Conservation (phyloP, 2,329 filamentous ascomycete genomes). For the Daldinia sp. region DNA sequence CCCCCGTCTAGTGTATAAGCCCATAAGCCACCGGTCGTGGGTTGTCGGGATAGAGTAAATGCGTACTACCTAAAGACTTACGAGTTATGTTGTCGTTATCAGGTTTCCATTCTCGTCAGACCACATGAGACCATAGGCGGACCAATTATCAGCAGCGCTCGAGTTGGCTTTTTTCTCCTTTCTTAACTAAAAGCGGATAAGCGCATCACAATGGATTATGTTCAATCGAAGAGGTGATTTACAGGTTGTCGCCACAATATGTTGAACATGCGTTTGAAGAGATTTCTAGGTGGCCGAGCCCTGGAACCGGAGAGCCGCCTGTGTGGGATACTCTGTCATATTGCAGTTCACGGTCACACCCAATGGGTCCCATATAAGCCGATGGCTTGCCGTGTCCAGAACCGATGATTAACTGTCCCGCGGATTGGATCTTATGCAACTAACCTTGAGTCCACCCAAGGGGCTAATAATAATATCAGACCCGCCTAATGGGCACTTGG, state of each 20-base stretch:
- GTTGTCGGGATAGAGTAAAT: conserved; percentile 24
- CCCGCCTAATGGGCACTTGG: conserved; percentile 22
- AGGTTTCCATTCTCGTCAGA: conserved; percentile 14
- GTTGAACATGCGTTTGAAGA: neutral
- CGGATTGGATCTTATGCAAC: conserved; percentile 29
- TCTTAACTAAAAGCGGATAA: neutral
- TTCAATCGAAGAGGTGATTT: neutral
- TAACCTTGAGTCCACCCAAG: conserved; percentile 17
- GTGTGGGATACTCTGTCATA: conserved; percentile 32
- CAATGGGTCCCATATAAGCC: conserved; percentile 23
- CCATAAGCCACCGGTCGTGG: conserved; percentile 5
- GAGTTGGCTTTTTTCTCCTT: neutral
- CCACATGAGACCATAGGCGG: conserved; percentile 11
- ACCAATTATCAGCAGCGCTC: neutral
- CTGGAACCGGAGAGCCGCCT: conserved; percentile 23
- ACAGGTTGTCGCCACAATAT: neutral
- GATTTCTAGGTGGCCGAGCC: conserved; percentile 20
- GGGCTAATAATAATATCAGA: conserved; percentile 31
- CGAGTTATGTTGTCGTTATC: conserved; percentile 21
- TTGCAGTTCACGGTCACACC: conserved; percentile 24
- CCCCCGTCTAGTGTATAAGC: conserved; percentile 5
- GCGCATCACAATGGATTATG: neutral
- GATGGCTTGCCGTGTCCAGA: conserved; percentile 31
- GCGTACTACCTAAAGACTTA: conserved; percentile 4
- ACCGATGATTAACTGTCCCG: conserved; percentile 21